Percentiles rank a stretch among this genome's conserved stretches.
These are phyloP conservation scores for Euphorbia peplus DNA, from an alignment of 345 rosid genomes.

Conservation along the genomic window DNA sequence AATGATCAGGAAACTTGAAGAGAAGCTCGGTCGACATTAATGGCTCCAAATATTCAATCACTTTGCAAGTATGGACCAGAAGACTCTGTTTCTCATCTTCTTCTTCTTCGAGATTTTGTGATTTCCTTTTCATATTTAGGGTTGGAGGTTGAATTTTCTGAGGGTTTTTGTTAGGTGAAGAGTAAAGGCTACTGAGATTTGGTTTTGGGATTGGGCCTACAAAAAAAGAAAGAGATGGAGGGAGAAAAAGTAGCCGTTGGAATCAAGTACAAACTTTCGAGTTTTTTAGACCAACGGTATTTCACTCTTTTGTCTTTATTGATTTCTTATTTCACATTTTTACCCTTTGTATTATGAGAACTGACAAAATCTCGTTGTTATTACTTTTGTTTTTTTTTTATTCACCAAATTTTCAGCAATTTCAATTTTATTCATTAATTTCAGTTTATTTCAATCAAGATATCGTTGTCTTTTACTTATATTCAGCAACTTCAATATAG, in stretches of 20 bases:
- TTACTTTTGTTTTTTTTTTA: too few relatives aligned
- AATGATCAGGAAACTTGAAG: slow-evolving; percentile 75
- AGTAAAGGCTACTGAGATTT: neutral
- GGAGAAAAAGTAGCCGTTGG: slow-evolving; percentile 10
- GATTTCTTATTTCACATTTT: neutral
- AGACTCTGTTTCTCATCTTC: slow-evolving; percentile 37
- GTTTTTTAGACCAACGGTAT: neutral
- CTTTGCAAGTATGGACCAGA: slow-evolving; percentile 41
- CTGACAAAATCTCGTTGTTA: too few relatives aligned
- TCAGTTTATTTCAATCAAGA: too few relatives aligned
- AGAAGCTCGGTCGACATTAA: slow-evolving; percentile 70
- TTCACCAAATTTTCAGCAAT: too few relatives aligned
- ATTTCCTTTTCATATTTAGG: slow-evolving; percentile 12
- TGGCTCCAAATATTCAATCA: slow-evolving; percentile 72
- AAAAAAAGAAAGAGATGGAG: neutral
- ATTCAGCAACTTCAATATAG: too few relatives aligned
- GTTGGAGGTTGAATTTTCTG: neutral
- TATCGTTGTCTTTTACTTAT: too few relatives aligned
- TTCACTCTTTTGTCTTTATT: neutral
- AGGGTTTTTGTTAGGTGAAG: neutral
- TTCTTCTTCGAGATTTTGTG: slow-evolving; percentile 31
- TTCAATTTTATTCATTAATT: too few relatives aligned
- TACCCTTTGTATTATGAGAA: neutral
- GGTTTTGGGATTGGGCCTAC: neutral
- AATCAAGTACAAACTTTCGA: neutral